Evolutionary conservation across 2,329 filamentous ascomycete genomes (phyloP).

Genomic region (Neofusicoccum ribis): DNA sequence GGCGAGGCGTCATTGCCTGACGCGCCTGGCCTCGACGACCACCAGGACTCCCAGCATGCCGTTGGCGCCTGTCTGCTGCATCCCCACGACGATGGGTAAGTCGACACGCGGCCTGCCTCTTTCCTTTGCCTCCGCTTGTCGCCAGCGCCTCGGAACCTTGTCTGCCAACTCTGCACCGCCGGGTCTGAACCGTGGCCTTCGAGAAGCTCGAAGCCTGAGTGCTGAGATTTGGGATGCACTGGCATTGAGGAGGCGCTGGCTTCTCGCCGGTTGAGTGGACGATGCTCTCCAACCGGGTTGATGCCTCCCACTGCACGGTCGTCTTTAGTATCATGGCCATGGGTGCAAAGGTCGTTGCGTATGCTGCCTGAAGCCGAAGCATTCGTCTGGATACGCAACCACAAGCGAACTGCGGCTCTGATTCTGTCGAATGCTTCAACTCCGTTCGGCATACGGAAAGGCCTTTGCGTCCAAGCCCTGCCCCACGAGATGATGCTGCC

Average conservation of each 20-base stretch:
- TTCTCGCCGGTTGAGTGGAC: too few relatives aligned
- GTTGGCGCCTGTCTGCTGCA: slow-evolving; percentile 26
- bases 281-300: too few relatives aligned
- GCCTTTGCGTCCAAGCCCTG: neutral
- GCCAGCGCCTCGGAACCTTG: neutral
- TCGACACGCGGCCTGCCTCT: slow-evolving; percentile 7
- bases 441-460: neutral
- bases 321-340: neutral
- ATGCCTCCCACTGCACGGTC: neutral
- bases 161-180: too few relatives aligned
- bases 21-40: slow-evolving; percentile 21
- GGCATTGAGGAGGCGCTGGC: neutral
- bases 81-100: slow-evolving; percentile 30
- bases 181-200: too few relatives aligned
- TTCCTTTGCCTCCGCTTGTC: neutral
- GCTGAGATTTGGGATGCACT: neutral
- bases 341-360: neutral
- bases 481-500: neutral
- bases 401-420: neutral
- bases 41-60: slow-evolving; percentile 14
- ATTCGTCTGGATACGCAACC: neutral
- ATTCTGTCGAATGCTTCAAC: neutral
- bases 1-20: slow-evolving; percentile 38
- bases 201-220: neutral
- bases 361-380: neutral